Evolutionary conservation across 2,329 filamentous ascomycete genomes (phyloP).

Genomic region (Apiospora aurea): DNA sequence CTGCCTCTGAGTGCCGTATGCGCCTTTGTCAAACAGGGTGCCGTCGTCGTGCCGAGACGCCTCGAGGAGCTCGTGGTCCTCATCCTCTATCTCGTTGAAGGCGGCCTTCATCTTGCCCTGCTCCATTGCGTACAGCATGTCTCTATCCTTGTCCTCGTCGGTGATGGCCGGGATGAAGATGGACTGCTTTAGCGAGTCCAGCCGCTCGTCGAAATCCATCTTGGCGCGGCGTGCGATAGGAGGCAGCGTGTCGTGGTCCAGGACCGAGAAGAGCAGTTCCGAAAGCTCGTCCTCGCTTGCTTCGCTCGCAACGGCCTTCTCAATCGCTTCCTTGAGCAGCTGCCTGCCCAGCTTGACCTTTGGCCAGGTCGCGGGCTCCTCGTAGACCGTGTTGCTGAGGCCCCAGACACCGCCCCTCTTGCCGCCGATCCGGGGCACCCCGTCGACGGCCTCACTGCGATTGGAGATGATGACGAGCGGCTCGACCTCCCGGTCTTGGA

Average conservation of each 20-base stretch:
- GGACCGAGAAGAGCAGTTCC: constrained; percentile 58
- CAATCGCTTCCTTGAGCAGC: constrained; percentile 52
- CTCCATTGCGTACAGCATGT: constrained; percentile 52
- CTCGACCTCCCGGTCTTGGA: constrained; percentile 43
- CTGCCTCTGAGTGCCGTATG: constrained; percentile 72
- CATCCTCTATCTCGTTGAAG: constrained; percentile 46
- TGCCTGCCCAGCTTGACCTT: constrained; percentile 63
- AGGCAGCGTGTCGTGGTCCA: constrained; percentile 66
- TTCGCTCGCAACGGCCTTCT: constrained; percentile 46
- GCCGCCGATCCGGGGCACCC: constrained; percentile 66
- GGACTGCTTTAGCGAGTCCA: constrained; percentile 62
- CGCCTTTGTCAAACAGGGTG: constrained; percentile 60
- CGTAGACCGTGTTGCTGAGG: constrained; percentile 68
- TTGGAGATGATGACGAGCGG: constrained; percentile 70
- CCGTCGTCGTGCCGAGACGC: constrained; percentile 47
- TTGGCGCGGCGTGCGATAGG: constrained; percentile 38
- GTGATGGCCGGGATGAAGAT: constrained; percentile 68
- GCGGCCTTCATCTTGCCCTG: constrained; percentile 48
- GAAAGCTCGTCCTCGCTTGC: constrained; percentile 56
- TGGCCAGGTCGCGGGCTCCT: constrained; percentile 62
- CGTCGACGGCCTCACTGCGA: constrained; percentile 57
- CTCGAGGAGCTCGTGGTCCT: constrained; percentile 45
- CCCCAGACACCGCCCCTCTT: constrained; percentile 61
- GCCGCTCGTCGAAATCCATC: constrained; percentile 60
- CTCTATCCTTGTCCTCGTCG: constrained; percentile 51